A percentile compares a stretch with the other conserved stretches of the same genome.
Conservation (phyloP, 2,329 filamentous ascomycete species). For the Dothistroma septosporum region DNA sequence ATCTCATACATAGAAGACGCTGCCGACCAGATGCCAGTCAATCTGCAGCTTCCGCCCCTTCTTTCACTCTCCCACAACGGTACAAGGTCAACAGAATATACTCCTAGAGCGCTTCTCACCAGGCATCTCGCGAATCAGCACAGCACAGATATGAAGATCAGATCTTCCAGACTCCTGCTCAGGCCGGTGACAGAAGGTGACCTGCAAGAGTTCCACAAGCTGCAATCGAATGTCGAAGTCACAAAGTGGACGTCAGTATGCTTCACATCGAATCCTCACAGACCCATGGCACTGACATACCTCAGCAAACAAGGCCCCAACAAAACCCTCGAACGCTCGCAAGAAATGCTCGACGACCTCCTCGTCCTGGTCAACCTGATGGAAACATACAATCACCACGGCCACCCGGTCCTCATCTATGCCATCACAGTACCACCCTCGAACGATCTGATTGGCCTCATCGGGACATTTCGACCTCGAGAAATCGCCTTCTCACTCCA, state of each 20-base stretch:
- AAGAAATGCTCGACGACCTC: conserved; percentile 22
- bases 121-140: background rate
- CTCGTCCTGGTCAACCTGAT: conserved; percentile 17
- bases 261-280: background rate
- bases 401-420: conserved; percentile 15
- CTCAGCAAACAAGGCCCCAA: conserved; percentile 19
- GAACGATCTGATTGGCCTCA: conserved; percentile 13
- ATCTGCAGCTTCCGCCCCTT: background rate
- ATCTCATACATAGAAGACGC: background rate
- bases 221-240: conserved; percentile 17
- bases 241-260: conserved; percentile 17
- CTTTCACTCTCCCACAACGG: background rate
- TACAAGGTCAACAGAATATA: background rate
- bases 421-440: conserved; percentile 15
- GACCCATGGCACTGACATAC: background rate
- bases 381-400: background rate
- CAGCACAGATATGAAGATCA: conserved; percentile 9
- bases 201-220: conserved; percentile 15
- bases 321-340: conserved; percentile 9
- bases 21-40: background rate
- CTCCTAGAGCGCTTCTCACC: no score
- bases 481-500: conserved; percentile 22
- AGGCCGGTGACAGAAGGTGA: conserved; percentile 15
- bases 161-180: conserved; percentile 14
- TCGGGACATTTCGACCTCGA: conserved; percentile 20